phyloP scores from a whole-genome alignment of 1,284 basidiomycete species.

The Kwoniella shivajii region DNA sequence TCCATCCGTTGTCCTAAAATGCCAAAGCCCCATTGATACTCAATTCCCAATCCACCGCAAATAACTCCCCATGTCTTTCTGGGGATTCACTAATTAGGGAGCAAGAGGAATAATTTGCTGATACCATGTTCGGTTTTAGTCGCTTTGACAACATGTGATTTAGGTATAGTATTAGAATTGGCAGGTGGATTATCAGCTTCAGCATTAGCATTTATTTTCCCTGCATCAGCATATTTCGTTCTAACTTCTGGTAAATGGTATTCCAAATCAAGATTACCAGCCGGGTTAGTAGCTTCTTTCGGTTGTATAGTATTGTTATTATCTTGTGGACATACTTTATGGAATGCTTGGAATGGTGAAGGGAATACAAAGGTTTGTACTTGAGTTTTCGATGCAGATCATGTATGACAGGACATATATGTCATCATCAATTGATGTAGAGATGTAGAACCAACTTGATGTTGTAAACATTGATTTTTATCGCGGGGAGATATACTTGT shows the following conservation, averaged over 20 bases:
- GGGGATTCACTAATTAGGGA: not conserved
- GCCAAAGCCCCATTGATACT: too few species aligned
- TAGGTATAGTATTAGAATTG: conserved; percentile 96
- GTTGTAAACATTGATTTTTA: too few species aligned
- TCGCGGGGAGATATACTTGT: too few species aligned
- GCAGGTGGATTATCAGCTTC: conserved; percentile 95
- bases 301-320: conserved; percentile 77
- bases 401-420: too few species aligned
- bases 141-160: conserved; percentile 88
- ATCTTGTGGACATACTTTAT: conserved; percentile 71
- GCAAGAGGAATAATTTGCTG: not conserved
- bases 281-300: conserved; percentile 71
- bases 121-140: conserved; percentile 59
- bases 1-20: too few species aligned
- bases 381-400: conserved; percentile 1
- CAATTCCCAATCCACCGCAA: not conserved
- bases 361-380: conserved; percentile 55
- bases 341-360: conserved; percentile 72
- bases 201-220: conserved; percentile 91
- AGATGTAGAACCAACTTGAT: too few species aligned
- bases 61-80: not conserved
- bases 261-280: conserved; percentile 70
- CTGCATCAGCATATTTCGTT: conserved; percentile 81
- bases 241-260: conserved; percentile 68
- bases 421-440: too few species aligned